A percentile compares a stretch with the other conserved stretches of the same genome.
These are phyloP conservation scores for Macrophomina tecta DNA, from an alignment of 2,329 filamentous ascomycete species.

Conservation along the genomic window DNA sequence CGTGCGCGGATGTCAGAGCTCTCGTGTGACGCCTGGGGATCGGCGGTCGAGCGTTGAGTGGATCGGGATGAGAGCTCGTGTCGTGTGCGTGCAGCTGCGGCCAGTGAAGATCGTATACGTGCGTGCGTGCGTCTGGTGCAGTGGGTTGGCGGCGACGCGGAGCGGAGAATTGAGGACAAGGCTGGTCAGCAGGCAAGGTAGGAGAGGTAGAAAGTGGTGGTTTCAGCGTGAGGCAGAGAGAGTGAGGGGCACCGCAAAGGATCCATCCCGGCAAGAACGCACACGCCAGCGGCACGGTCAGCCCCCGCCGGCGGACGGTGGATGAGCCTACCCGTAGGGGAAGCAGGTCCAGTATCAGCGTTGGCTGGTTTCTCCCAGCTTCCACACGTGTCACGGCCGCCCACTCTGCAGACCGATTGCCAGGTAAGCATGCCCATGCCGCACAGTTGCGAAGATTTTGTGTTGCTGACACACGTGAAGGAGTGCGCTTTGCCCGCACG, in stretches of 20 bases:
- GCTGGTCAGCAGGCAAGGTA: constrained; percentile 18
- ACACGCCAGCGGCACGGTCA: constrained; percentile 2
- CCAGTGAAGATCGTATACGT: constrained; percentile 14
- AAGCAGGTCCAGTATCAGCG: background rate
- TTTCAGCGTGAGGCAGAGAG: constrained; percentile 17
- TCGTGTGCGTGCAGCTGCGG: constrained; percentile 16
- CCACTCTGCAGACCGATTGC: background rate
- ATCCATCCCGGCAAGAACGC: constrained; percentile 20
- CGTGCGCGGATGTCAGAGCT: constrained; percentile 22
- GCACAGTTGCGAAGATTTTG: background rate
- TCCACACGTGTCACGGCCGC: constrained; percentile 12
- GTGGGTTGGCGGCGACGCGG: background rate
- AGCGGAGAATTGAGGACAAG: background rate
- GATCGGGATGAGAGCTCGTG: constrained; percentile 11
- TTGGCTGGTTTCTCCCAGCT: constrained; percentile 8
- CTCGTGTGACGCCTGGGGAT: constrained; percentile 23
- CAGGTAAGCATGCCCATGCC: constrained; percentile 8
- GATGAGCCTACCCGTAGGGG: background rate
- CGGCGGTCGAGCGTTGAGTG: constrained; percentile 23
- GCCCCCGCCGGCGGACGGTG: constrained; percentile 8
- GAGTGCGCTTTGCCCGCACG: background rate
- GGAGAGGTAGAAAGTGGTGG: constrained; percentile 9
- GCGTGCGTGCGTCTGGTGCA: constrained; percentile 9
- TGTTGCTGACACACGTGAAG: constrained; percentile 13
- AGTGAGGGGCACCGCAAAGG: constrained; percentile 20